Evolutionary conservation across 2,329 filamentous ascomycete species (phyloP).

Genomic region (Rachicladosporium sp.): DNA sequence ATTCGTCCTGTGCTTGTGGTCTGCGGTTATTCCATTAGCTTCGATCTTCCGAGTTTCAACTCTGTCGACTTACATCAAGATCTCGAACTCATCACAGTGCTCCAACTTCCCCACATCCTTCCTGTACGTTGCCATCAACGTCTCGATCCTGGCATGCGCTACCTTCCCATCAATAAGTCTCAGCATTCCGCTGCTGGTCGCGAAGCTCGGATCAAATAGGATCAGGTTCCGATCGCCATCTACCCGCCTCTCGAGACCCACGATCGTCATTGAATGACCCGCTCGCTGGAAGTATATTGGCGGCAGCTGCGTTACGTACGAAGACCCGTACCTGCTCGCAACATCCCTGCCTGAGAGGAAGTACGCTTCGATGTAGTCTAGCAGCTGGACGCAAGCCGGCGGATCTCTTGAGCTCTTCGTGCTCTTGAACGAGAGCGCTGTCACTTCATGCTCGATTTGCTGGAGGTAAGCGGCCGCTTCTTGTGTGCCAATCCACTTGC

Average conservation of each 20-base stretch:
- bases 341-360: slow-evolving; percentile 46
- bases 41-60: too few species aligned
- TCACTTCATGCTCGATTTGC: slow-evolving; percentile 42
- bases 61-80: slow-evolving; percentile 15
- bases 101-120: slow-evolving; percentile 55
- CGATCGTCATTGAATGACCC: slow-evolving; percentile 82
- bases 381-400: slow-evolving; percentile 43
- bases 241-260: slow-evolving; percentile 63
- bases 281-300: slow-evolving; percentile 86
- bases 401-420: slow-evolving; percentile 31
- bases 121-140: slow-evolving; percentile 59
- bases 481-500: slow-evolving; percentile 90
- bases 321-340: slow-evolving; percentile 42
- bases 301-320: slow-evolving; percentile 60
- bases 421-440: slow-evolving; percentile 37
- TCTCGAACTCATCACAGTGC: slow-evolving; percentile 66
- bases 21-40: too few species aligned
- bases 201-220: slow-evolving; percentile 80
- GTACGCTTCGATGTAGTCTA: slow-evolving; percentile 59
- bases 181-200: slow-evolving; percentile 51
- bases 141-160: slow-evolving; percentile 28
- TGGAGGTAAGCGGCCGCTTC: slow-evolving; percentile 78
- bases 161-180: slow-evolving; percentile 41
- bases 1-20: too few species aligned
- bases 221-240: slow-evolving; percentile 58